A percentile compares a stretch with the other conserved stretches of the same genome.
phyloP scores from a whole-genome alignment of 2,329 filamentous ascomycete genomes.

The Alternaria gaisen region DNA sequence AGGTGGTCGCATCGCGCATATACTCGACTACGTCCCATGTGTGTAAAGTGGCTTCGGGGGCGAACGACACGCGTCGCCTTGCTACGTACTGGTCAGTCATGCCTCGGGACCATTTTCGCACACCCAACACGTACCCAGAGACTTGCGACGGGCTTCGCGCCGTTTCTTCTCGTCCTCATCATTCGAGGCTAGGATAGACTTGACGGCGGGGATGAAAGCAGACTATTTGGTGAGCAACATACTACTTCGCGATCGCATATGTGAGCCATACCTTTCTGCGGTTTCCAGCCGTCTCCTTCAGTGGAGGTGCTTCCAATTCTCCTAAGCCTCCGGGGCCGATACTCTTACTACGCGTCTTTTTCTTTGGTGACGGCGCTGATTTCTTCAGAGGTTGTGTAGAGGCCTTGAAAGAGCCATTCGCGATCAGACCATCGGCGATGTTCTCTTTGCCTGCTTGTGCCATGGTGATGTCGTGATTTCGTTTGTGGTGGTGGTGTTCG shows the following conservation, averaged over 20 bases:
- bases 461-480: slow-evolving; percentile 35
- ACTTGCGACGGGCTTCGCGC: slow-evolving; percentile 89
- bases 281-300: slow-evolving; percentile 79
- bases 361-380: slow-evolving; percentile 25
- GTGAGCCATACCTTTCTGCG: slow-evolving; percentile 72
- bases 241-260: background rate
- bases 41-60: slow-evolving; percentile 94
- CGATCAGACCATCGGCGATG: slow-evolving; percentile 54
- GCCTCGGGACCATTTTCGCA: background rate
- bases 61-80: slow-evolving; percentile 94
- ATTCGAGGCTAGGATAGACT: slow-evolving; percentile 64
- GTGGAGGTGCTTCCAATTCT: slow-evolving; percentile 79
- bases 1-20: slow-evolving; percentile 83
- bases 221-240: slow-evolving; percentile 47
- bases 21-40: slow-evolving; percentile 96
- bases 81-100: slow-evolving; percentile 55
- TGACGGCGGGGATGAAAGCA: slow-evolving; percentile 61
- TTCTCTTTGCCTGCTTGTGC: slow-evolving; percentile 73
- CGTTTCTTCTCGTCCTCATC: slow-evolving; percentile 69
- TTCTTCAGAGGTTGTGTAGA: slow-evolving; percentile 37
- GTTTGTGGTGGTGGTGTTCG: slow-evolving; percentile 14
- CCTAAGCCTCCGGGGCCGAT: slow-evolving; percentile 92
- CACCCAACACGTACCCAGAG: slow-evolving; percentile 65
- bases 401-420: slow-evolving; percentile 37
- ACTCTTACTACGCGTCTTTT: slow-evolving; percentile 82